Evolutionary conservation across 2,329 filamentous ascomycete species (phyloP), one percentile per base, ranked within the genome.

Genomic region (Exserohilum rostratum): DNA sequence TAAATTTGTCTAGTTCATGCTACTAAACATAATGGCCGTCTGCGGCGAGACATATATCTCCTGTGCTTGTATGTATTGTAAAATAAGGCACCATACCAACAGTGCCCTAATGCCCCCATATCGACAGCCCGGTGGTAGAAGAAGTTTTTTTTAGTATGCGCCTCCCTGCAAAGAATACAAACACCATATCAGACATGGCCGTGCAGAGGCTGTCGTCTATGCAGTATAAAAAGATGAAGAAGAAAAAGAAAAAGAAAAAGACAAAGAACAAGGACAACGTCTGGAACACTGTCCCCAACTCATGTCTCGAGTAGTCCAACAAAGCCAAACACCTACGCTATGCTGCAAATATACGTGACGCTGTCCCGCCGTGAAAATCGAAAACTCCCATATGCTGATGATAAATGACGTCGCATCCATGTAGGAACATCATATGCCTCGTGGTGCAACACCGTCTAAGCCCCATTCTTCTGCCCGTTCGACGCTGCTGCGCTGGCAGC

Each of bases 321-420:
- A 54, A 53, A 55, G 46, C 58, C 66, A 42, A 72, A 72, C 70
- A 67, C 70, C 70, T 63, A 66, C 67, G 70, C 70, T 73, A 73
- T 72, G 69, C 70, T 60, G 62, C 53, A 60, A 60, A 54, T 60
- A 66, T 68, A 60, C 55, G 51, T 61, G 50, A 51, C 59, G 50
- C 46, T 55, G 43, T 57, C 50, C 62, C 60, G 34, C 61, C 57
- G 49, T 55, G 51, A 50, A 60, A 53, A 61, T 60, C 42, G 48
- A 64, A 64, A 65, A 68, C 61, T 56, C 66, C 66, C 53, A 47
- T 57, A 58, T 61, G 52, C 52, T 37, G 17, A 50, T 55, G 50
- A 25, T 61, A 57, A 33, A 58, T 49, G 44, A 37, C 43, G 51
- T 11, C 15, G 29, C 29, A 48, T 46, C 47, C 44, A 55, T 54